phyloP scores from a whole-genome alignment of 257 asterid species.

The Petrea volubilis region DNA sequence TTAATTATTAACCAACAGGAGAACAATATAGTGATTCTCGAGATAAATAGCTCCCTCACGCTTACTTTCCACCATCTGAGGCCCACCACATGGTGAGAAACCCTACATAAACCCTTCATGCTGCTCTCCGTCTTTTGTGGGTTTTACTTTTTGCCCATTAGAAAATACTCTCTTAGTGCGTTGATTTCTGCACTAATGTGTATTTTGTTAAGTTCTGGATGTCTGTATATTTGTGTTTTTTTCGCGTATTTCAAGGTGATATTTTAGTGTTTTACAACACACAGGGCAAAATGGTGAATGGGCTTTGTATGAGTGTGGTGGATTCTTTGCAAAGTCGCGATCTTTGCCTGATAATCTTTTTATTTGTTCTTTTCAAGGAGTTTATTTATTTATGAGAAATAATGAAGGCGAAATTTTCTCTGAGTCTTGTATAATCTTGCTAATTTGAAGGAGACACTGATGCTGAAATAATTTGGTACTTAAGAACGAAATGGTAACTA shows the following conservation, averaged over 20 bases:
- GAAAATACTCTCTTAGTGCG: background rate
- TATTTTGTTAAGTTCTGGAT: slow-evolving; percentile 1
- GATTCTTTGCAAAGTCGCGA: background rate
- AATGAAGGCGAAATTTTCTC: background rate
- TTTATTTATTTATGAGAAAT: background rate
- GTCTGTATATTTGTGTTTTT: background rate
- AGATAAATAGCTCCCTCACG: background rate
- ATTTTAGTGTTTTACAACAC: background rate
- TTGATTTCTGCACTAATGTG: background rate
- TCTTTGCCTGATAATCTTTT: background rate
- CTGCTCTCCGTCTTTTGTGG: background rate
- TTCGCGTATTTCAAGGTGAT: background rate
- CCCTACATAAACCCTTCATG: slow-evolving; percentile 8
- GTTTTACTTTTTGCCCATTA: background rate
- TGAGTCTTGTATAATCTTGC: background rate
- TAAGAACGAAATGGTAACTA: background rate
- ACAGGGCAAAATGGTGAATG: slow-evolving; percentile 20
- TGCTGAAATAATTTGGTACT: background rate
- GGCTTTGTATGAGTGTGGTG: background rate
- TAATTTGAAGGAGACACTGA: background rate
- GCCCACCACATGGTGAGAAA: slow-evolving; percentile 45
- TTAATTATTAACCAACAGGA: background rate
- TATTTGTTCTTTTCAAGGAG: background rate
- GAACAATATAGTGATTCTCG: background rate
- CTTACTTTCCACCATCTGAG: slow-evolving; percentile 19